These are phyloP conservation scores for Rhodotorula sp. DNA, from an alignment of 1,284 basidiomycete genomes.

Conservation along the genomic window DNA sequence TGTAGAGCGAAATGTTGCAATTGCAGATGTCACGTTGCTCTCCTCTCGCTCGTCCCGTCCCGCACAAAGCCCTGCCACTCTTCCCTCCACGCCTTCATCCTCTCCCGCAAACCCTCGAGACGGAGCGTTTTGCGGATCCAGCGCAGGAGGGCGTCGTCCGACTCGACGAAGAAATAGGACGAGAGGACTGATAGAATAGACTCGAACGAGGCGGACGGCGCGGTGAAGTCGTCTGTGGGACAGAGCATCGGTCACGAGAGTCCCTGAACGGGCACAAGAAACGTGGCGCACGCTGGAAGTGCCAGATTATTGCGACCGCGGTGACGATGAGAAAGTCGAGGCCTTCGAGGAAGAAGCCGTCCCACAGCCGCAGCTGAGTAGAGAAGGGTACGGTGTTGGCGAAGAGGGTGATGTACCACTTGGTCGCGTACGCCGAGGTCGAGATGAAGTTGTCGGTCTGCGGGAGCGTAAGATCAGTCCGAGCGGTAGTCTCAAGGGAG, in stretches of 20 bases:
- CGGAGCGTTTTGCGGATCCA: constrained; percentile 74
- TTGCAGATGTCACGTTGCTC: constrained; percentile 21
- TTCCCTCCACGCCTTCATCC: constrained; percentile 67
- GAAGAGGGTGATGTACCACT: constrained; percentile 95
- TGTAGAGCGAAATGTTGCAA: not conserved
- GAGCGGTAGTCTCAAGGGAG: not conserved
- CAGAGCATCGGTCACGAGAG: constrained; percentile 25
- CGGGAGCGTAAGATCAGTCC: not conserved
- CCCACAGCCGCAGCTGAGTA: constrained; percentile 91
- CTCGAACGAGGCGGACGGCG: constrained; percentile 78
- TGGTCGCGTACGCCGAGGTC: constrained; percentile 91
- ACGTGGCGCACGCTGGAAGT: constrained; percentile 65
- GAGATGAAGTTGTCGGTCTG: constrained; percentile 80
- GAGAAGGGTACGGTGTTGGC: constrained; percentile 95
- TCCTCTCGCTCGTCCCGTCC: constrained; percentile 51
- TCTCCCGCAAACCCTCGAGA: constrained; percentile 55
- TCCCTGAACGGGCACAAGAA: not conserved
- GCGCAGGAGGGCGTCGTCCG: constrained; percentile 71
- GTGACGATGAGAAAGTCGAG: constrained; percentile 81
- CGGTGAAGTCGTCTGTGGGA: constrained; percentile 67
- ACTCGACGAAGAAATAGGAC: constrained; percentile 85
- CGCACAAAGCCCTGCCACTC: constrained; percentile 70
- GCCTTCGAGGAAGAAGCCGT: constrained; percentile 86
- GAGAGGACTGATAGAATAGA: constrained; percentile 82
- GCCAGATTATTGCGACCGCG: constrained; percentile 85